These are phyloP conservation scores for Umbelopsis vinacea DNA, from an alignment of 192 early-diverging fungal species.

Conservation along the genomic window DNA sequence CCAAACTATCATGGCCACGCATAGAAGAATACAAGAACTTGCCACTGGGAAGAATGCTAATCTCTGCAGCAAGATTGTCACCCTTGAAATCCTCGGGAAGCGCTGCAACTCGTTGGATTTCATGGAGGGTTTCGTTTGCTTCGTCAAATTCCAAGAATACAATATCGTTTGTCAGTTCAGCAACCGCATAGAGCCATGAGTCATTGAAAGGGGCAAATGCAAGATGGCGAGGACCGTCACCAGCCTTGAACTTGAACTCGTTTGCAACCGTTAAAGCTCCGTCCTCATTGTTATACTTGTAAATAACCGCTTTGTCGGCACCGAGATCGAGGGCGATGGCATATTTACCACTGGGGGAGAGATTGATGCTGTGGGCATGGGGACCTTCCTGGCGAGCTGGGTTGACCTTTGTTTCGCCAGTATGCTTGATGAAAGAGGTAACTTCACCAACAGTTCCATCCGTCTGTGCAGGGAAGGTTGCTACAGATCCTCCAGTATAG, in stretches of 20 bases:
- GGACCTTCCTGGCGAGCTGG: conserved; percentile 39
- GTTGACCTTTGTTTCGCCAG: background rate
- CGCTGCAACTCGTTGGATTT: conserved; percentile 31
- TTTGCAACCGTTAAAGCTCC: background rate
- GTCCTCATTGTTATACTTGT: conserved; percentile 16
- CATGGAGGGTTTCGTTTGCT: conserved; percentile 22
- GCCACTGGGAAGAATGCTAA: conserved; percentile 33
- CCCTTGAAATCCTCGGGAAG: conserved; percentile 33
- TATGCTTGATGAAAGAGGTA: background rate
- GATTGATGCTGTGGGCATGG: conserved; percentile 37
- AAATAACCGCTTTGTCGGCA: conserved; percentile 28
- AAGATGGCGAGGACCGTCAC: conserved; percentile 41
- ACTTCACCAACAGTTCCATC: conserved; percentile 21
- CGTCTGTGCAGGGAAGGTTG: conserved; percentile 15
- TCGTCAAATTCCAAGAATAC: conserved; percentile 40
- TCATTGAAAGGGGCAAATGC: conserved; percentile 34
- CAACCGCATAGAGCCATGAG: conserved; percentile 32
- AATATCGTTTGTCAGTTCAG: conserved; percentile 37
- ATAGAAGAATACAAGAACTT: conserved; percentile 35
- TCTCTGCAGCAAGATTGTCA: conserved; percentile 31
- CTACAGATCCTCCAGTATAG: conserved; percentile 35
- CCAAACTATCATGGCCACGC: conserved; percentile 38
- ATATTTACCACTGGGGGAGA: conserved; percentile 27
- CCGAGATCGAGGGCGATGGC: conserved; percentile 41
- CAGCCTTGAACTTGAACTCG: conserved; percentile 28